Percentiles rank a stretch among this genome's conserved stretches.
Evolutionary conservation across 306 rosid genomes (phyloP).

Genomic region (Elaeagnus macrophylla): DNA sequence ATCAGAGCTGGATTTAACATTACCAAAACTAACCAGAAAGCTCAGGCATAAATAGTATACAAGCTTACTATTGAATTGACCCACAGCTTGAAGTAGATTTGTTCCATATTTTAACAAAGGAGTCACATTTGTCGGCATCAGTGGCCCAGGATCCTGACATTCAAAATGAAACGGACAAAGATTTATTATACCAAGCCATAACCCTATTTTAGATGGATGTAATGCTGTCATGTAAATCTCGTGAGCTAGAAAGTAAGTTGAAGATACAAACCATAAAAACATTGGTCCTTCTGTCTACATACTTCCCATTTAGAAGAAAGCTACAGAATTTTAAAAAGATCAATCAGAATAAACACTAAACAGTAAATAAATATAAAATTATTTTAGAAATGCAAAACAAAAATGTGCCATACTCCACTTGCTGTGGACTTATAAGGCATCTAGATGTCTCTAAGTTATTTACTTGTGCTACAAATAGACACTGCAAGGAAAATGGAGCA

Average conservation of each 20-base stretch:
- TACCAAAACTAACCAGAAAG: conserved; percentile 22
- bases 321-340: conserved; percentile 35
- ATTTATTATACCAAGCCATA: conserved; percentile 17
- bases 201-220: conserved; percentile 12
- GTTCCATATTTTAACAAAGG: conserved; percentile 64
- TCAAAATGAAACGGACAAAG: conserved; percentile 12
- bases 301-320: conserved; percentile 85
- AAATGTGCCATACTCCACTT: conserved; percentile 53
- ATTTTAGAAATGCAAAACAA: not conserved
- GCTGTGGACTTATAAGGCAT: conserved; percentile 79
- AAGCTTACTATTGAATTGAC: conserved; percentile 72
- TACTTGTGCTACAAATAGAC: conserved; percentile 63
- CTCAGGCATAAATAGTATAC: conserved; percentile 12
- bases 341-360: conserved; percentile 27
- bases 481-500: conserved; percentile 41
- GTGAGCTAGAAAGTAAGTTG: conserved; percentile 15
- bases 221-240: too few species aligned
- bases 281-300: conserved; percentile 47
- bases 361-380: too few species aligned
- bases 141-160: conserved; percentile 81
- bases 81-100: conserved; percentile 84
- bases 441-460: conserved; percentile 72
- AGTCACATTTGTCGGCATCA: conserved; percentile 68
- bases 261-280: conserved; percentile 42
- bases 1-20: conserved; percentile 23